These are phyloP conservation scores for Warburgia ugandensis DNA, from an alignment of 164 flowering plant species.

Conservation along the genomic window DNA sequence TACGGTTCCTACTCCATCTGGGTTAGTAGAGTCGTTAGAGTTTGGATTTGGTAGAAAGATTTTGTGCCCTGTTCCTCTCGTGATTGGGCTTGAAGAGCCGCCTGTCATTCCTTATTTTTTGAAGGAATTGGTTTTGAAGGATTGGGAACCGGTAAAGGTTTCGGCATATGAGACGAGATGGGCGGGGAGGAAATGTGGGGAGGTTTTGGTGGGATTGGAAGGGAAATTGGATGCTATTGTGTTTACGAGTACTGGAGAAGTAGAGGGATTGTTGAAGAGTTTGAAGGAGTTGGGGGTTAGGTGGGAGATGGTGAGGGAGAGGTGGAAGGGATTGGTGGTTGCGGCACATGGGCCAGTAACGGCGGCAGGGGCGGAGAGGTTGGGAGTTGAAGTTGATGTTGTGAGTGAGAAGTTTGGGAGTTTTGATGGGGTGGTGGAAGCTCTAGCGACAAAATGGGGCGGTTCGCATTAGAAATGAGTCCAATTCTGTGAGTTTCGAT, in stretches of 20 bases:
- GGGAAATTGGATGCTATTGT: constrained; percentile 45
- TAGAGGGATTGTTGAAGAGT: constrained; percentile 69
- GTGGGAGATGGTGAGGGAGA: constrained; percentile 44
- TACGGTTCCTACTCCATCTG: constrained; percentile 39
- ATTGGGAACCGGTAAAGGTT: constrained; percentile 50
- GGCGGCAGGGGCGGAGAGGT: constrained; percentile 59
- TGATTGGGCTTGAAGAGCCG: constrained; percentile 56
- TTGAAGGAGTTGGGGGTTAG: constrained; percentile 42
- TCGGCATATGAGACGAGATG: constrained; percentile 67
- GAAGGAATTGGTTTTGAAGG: constrained; percentile 24
- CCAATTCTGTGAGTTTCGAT: too few species aligned
- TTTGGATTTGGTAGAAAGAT: constrained; percentile 37
- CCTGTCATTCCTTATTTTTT: constrained; percentile 59
- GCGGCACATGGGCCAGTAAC: constrained; percentile 89
- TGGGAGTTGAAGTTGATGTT: constrained; percentile 61
- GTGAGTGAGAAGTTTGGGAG: constrained; percentile 51
- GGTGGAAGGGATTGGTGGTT: constrained; percentile 48
- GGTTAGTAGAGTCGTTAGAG: constrained; percentile 45
- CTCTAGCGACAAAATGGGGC: constrained; percentile 29
- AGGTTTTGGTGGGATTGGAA: constrained; percentile 18
- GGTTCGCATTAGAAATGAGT: too few species aligned
- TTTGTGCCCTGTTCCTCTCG: constrained; percentile 62
- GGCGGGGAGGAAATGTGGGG: constrained; percentile 44
- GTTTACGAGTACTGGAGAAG: constrained; percentile 66
- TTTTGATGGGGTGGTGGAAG: constrained; percentile 66